Percentiles rank a stretch among this genome's conserved stretches.
Evolutionary conservation across 176 grass and related monocot species (phyloP).

Genomic region (Bolboschoenus planiculmis): DNA sequence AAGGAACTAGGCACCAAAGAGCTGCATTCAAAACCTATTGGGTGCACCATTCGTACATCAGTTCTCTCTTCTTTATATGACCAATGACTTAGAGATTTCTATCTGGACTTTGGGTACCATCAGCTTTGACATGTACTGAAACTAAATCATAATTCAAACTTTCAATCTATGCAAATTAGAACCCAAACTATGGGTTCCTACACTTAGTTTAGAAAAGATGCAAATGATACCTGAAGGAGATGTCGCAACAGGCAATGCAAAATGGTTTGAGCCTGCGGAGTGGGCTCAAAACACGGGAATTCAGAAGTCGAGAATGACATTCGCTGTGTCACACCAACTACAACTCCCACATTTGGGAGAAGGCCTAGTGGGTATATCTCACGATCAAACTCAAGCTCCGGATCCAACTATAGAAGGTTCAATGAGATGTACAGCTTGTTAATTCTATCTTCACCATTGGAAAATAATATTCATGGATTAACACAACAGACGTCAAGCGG

Average conservation of each 20-base stretch:
- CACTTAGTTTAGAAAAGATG: background rate
- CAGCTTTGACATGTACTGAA: background rate
- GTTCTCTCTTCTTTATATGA: background rate
- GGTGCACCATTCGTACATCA: background rate
- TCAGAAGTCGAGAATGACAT: slow-evolving; percentile 93
- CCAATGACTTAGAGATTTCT: background rate
- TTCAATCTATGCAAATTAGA: background rate
- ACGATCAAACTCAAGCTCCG: slow-evolving; percentile 94
- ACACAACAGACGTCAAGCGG: slow-evolving; percentile 7
- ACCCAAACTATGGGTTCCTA: background rate
- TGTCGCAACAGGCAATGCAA: slow-evolving; percentile 91
- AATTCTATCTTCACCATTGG: background rate
- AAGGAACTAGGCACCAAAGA: background rate
- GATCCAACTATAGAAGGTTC: slow-evolving; percentile 74
- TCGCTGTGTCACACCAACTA: slow-evolving; percentile 92
- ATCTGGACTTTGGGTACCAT: background rate
- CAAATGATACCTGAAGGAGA: slow-evolving; percentile 75
- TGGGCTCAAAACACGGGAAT: slow-evolving; percentile 96
- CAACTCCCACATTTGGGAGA: slow-evolving; percentile 89
- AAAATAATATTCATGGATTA: background rate
- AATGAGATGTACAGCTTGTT: slow-evolving; percentile 19
- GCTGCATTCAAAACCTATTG: background rate
- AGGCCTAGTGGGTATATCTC: slow-evolving; percentile 98
- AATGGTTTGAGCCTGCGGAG: slow-evolving; percentile 96
- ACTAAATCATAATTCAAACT: background rate